Conservation (phyloP, 2,329 filamentous ascomycete species). For the Didymella sp. region DNA sequence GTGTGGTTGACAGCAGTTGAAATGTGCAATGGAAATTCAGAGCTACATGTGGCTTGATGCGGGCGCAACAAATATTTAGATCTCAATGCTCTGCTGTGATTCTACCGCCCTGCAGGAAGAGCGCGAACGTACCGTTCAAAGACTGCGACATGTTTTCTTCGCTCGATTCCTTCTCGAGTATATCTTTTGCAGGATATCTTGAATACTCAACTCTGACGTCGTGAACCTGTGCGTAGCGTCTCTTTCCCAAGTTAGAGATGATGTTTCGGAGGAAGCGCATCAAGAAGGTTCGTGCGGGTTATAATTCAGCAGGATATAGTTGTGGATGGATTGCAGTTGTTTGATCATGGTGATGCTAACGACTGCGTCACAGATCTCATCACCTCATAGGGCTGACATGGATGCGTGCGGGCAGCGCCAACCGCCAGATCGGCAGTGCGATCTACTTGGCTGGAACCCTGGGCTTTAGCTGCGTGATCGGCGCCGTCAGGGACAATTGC, state of each 20-base stretch:
- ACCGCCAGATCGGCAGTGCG: conserved; percentile 9
- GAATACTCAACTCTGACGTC: conserved; percentile 30
- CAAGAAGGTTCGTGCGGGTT: neutral
- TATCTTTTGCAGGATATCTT: conserved; percentile 16
- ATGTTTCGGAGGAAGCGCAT: conserved; percentile 28
- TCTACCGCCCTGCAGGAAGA: neutral
- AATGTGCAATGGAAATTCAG: neutral
- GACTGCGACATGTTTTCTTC: conserved; percentile 13
- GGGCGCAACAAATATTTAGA: neutral
- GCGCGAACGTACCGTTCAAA: conserved; percentile 14
- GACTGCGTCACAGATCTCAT: conserved; percentile 21
- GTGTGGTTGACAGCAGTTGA: neutral
- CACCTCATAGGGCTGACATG: conserved; percentile 20
- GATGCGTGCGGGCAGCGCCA: conserved; percentile 7
- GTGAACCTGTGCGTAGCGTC: conserved; percentile 42
- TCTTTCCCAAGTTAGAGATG: conserved; percentile 16
- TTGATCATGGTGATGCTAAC: conserved; percentile 16
- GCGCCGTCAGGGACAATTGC: neutral
- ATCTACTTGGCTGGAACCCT: conserved; percentile 11
- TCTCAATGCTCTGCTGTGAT: neutral
- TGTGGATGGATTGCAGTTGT: neutral
- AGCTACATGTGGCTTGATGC: neutral
- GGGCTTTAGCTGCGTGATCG: conserved; percentile 4
- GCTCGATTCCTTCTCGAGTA: conserved; percentile 6
- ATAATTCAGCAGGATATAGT: neutral